These are phyloP conservation scores for Penicillium nordicum DNA, from an alignment of 2,329 filamentous ascomycete genomes.

Conservation along the genomic window DNA sequence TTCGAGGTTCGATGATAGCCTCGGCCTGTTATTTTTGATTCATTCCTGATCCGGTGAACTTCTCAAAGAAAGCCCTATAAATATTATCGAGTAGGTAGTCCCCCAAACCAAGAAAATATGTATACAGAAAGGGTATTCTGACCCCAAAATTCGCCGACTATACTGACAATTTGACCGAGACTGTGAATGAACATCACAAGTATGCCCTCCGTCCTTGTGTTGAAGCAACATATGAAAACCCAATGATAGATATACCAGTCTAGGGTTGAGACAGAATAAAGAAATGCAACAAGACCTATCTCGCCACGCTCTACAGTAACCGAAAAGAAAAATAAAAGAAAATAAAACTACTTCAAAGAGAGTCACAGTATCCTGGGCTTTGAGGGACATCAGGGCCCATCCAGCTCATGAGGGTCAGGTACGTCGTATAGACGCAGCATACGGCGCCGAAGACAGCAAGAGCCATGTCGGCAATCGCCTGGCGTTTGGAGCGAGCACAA, in stretches of 20 bases:
- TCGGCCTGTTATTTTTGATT: neutral
- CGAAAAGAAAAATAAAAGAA: neutral
- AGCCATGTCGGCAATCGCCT: conserved; percentile 67
- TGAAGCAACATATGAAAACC: conserved; percentile 3
- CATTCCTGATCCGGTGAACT: neutral
- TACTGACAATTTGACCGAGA: conserved; percentile 9
- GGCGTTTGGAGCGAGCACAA: conserved; percentile 66
- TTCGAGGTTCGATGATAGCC: neutral
- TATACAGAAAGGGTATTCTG: conserved; percentile 14
- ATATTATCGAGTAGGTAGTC: neutral
- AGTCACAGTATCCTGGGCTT: conserved; percentile 63
- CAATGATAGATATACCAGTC: conserved; percentile 17
- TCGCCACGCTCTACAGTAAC: conserved; percentile 9
- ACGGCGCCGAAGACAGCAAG: conserved; percentile 79
- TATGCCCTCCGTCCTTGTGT: conserved; percentile 9
- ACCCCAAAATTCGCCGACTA: conserved; percentile 5
- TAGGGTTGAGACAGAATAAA: conserved; percentile 9
- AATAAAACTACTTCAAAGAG: conserved; percentile 10
- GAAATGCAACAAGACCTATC: conserved; percentile 1
- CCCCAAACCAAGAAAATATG: conserved; percentile 3
- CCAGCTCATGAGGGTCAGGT: conserved; percentile 85
- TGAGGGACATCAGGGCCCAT: conserved; percentile 55
- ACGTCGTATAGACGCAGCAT: conserved; percentile 90
- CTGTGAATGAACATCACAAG: conserved; percentile 4
- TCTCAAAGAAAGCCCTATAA: neutral